These are phyloP conservation scores for Antonospora locustae DNA, from an alignment of 371 early-diverging fungal species.

Conservation along the genomic window DNA sequence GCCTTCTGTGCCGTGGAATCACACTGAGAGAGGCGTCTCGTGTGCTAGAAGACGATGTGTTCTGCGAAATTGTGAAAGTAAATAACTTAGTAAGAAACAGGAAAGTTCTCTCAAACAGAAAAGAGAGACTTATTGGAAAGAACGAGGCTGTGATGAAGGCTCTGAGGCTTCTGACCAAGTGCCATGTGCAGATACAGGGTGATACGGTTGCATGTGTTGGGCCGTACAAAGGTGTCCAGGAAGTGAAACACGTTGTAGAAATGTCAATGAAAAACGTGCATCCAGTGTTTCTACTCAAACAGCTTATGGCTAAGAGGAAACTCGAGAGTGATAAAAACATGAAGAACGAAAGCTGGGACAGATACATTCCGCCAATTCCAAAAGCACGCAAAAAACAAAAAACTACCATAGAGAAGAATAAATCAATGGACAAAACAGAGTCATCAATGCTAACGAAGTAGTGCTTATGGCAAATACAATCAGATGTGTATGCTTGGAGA, in stretches of 20 bases:
- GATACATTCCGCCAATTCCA: conserved; percentile 89
- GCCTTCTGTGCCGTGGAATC: conserved; percentile 78
- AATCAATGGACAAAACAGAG: background rate
- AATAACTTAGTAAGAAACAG: conserved; percentile 78
- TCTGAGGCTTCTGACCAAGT: conserved; percentile 80
- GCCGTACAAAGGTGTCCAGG: conserved; percentile 64
- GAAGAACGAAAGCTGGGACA: conserved; percentile 85
- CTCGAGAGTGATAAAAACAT: conserved; percentile 82
- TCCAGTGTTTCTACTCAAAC: conserved; percentile 95
- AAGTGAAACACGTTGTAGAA: conserved; percentile 70
- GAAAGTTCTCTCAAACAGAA: conserved; percentile 85
- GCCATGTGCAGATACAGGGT: conserved; percentile 87
- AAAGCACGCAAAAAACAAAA: conserved; percentile 68
- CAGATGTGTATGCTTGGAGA: too few species aligned
- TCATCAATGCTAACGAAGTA: too few species aligned
- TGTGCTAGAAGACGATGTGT: conserved; percentile 71
- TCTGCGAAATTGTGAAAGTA: conserved; percentile 88
- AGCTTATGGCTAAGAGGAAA: conserved; percentile 89
- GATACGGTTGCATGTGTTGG: conserved; percentile 90
- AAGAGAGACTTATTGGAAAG: conserved; percentile 86
- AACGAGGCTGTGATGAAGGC: conserved; percentile 87
- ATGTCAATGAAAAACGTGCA: conserved; percentile 97
- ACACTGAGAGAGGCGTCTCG: conserved; percentile 68
- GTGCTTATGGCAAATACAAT: too few species aligned
- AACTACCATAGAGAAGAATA: conserved; percentile 45